Evolutionary conservation across 257 asterid genomes (phyloP), one percentile per base, ranked within the genome.

Genomic region (Anisodus acutangulus): DNA sequence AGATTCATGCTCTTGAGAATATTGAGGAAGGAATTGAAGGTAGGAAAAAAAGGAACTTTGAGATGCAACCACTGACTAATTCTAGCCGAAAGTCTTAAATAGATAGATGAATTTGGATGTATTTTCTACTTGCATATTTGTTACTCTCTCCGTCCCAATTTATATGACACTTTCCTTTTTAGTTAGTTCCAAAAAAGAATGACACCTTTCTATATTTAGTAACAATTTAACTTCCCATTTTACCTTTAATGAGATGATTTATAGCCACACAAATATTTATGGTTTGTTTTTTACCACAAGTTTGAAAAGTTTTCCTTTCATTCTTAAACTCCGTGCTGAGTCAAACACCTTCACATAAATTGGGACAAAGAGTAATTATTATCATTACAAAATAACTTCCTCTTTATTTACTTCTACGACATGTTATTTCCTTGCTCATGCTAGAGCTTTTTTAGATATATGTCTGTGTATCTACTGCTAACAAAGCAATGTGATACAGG

Each of bases 11-110:
- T 19, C 92, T 92, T 55, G 94, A 92, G 82, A 90, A 91, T 83
- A 90, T 92, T 8, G 95, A 92, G 89, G 93, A 92, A 86, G 95
- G 95, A 85, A 83, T 89, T 26, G 94, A 90, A 91, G 95, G 95
- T 92, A 68, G 87, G 83, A 58, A 78, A 58, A 78, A 64, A 57
- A 39, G 11, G 17, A 66, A 53, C 39, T 49, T 39, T 49, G 51
- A 83, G 47, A 69, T 6, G 9, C 72, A 31, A 35, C 72, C 72
- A 13, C 47, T 12, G 72, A 15, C 17, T 37, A 66, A 66, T 26
- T 66, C 72, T 66, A 31, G 72, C 72, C 45, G 3, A 0, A 66
- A 35, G 70, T 63, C 41, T 22, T 63, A 63, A 26, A 66, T 66
- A 31, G 41, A 53, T 53, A 53, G 82, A 26, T 78, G 49, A 53